These are phyloP conservation scores for Gremmenia infestans DNA, from an alignment of 2,329 filamentous ascomycete genomes.

Conservation along the genomic window DNA sequence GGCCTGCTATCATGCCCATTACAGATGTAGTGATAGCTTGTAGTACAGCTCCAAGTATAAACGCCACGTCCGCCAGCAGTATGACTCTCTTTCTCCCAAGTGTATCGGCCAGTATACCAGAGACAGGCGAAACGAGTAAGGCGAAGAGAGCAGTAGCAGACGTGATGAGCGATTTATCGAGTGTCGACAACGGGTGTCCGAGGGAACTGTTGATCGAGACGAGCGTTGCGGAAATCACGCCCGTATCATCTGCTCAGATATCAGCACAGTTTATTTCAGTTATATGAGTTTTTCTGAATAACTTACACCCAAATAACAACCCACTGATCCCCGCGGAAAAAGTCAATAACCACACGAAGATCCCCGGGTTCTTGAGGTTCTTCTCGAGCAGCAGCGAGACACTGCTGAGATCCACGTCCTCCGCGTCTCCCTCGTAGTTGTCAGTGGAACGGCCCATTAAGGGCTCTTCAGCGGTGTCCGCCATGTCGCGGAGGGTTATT, in stretches of 20 bases:
- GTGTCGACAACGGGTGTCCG: slow-evolving; percentile 48
- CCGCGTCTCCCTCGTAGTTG: slow-evolving; percentile 13
- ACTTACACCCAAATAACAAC: slow-evolving; percentile 62
- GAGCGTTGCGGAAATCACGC: slow-evolving; percentile 64
- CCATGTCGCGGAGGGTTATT: slow-evolving; percentile 23
- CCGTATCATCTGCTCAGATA: slow-evolving; percentile 23
- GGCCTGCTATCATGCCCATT: slow-evolving; percentile 58
- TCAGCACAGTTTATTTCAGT: background rate
- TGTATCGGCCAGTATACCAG: slow-evolving; percentile 58
- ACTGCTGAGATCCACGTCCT: slow-evolving; percentile 19
- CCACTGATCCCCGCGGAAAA: slow-evolving; percentile 63
- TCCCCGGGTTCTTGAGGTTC: slow-evolving; percentile 30
- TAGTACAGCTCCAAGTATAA: slow-evolving; percentile 60
- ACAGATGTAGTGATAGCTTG: slow-evolving; percentile 59
- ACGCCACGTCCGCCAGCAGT: slow-evolving; percentile 60
- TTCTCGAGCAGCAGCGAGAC: slow-evolving; percentile 27
- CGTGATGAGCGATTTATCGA: slow-evolving; percentile 67
- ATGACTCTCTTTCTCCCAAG: slow-evolving; percentile 60
- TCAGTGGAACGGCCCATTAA: slow-evolving; percentile 23
- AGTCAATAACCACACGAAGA: slow-evolving; percentile 58
- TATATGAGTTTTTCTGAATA: background rate
- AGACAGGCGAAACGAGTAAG: slow-evolving; percentile 57
- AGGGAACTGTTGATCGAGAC: slow-evolving; percentile 59
- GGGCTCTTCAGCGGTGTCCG: slow-evolving; percentile 26
- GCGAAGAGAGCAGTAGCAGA: slow-evolving; percentile 65